Evolutionary conservation across 306 rosid species (phyloP).

Genomic region (Prunus armeniaca): DNA sequence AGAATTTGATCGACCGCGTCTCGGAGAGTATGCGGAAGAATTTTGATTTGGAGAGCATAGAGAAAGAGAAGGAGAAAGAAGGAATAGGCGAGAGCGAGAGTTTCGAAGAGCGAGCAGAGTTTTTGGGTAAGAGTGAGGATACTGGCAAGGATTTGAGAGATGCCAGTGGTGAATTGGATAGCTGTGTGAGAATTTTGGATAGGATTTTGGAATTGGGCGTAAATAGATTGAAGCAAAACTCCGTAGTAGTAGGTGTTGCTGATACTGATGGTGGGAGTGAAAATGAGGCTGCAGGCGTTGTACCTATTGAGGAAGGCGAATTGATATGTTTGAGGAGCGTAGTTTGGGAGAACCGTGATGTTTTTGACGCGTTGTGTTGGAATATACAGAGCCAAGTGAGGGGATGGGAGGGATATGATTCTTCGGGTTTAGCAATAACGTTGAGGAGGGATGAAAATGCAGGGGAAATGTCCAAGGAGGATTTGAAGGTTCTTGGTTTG

Average conservation of each 20-base stretch:
- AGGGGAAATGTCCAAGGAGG: constrained; percentile 27
- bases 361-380: constrained; percentile 70
- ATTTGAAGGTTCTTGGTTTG: constrained; percentile 45
- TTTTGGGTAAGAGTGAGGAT: constrained; percentile 28
- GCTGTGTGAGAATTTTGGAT: constrained; percentile 53
- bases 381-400: constrained; percentile 64
- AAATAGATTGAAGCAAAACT: constrained; percentile 55
- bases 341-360: constrained; percentile 53
- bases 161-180: constrained; percentile 25
- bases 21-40: constrained; percentile 31
- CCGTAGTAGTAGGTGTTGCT: constrained; percentile 9
- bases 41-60: constrained; percentile 36
- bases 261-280: constrained; percentile 25
- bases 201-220: constrained; percentile 68
- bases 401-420: constrained; percentile 48
- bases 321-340: constrained; percentile 54
- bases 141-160: constrained; percentile 25
- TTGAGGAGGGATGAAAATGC: constrained; percentile 38
- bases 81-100: constrained; percentile 17
- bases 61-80: constrained; percentile 32
- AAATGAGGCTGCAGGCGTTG: constrained; percentile 14
- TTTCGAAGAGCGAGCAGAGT: constrained; percentile 29
- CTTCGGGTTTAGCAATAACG: constrained; percentile 47
- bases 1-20: constrained; percentile 64
- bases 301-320: constrained; percentile 52